Percentiles rank a stretch among this genome's conserved stretches.
Evolutionary conservation across 495 filamentous ascomycete species (phyloP).

Genomic region (Penicillium coffeae): DNA sequence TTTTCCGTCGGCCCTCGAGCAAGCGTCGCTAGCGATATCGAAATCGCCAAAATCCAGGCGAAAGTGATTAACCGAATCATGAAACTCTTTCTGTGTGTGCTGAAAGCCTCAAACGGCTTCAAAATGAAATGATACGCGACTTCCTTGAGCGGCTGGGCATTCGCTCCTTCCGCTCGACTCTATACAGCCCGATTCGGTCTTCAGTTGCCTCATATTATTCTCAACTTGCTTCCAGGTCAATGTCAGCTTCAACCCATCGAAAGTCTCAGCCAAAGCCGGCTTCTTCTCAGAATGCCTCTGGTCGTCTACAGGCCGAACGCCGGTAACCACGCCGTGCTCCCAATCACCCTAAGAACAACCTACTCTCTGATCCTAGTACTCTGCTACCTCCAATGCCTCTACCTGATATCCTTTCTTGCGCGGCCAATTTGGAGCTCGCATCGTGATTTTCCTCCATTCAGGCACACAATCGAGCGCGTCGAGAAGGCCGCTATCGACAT

Average conservation of each 20-base stretch:
- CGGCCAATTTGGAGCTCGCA: slow-evolving; percentile 8
- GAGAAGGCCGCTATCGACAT: slow-evolving; percentile 13
- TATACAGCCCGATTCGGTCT: background rate
- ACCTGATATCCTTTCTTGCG: slow-evolving; percentile 15
- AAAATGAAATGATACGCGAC: too few species aligned
- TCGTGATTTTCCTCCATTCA: slow-evolving; percentile 13
- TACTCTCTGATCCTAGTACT: slow-evolving; percentile 11
- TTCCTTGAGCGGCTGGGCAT: too few species aligned
- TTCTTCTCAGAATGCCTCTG: slow-evolving; percentile 7
- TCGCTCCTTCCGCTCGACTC: background rate
- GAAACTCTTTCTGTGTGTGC: too few species aligned
- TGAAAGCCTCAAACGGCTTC: too few species aligned
- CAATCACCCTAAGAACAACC: slow-evolving; percentile 11
- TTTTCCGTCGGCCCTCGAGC: too few species aligned
- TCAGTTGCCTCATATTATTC: background rate
- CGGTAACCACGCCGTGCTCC: slow-evolving; percentile 10
- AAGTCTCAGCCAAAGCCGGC: background rate
- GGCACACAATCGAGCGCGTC: slow-evolving; percentile 1
- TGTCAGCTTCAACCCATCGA: background rate
- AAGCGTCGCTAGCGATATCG: too few species aligned
- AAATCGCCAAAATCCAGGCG: too few species aligned
- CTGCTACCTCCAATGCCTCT: slow-evolving; percentile 19
- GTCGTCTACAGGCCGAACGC: background rate
- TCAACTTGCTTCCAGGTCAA: background rate
- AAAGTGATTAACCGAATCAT: too few species aligned